Evolutionary conservation across 2,329 filamentous ascomycete genomes (phyloP).

Genomic region (Phyllosticta citrichinensis): DNA sequence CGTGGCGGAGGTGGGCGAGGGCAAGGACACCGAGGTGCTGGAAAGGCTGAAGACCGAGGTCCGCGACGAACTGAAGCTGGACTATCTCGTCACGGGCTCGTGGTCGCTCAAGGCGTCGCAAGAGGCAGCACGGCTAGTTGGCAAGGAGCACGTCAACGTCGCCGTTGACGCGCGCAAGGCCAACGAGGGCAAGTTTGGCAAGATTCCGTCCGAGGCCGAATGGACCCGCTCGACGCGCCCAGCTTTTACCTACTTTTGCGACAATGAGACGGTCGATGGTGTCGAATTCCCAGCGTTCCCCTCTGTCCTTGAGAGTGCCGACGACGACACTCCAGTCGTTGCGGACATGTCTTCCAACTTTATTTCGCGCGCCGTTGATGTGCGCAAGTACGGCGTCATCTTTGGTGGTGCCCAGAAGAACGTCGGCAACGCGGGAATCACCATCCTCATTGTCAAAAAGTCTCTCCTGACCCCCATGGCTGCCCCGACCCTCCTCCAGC

Average conservation of each 20-base stretch:
- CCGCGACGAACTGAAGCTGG: slow-evolving; percentile 62
- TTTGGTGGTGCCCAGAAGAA: slow-evolving; percentile 96
- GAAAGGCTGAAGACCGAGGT: slow-evolving; percentile 55
- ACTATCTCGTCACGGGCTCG: slow-evolving; percentile 83
- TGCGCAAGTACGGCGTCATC: slow-evolving; percentile 70
- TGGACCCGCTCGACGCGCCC: slow-evolving; percentile 60
- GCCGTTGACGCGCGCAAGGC: slow-evolving; percentile 53
- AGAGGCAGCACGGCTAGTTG: slow-evolving; percentile 70
- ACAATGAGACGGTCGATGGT: slow-evolving; percentile 90
- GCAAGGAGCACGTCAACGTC: slow-evolving; percentile 70
- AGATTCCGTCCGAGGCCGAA: slow-evolving; percentile 63
- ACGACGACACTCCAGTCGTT: slow-evolving; percentile 62
- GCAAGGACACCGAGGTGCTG: slow-evolving; percentile 39
- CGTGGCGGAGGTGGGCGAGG: slow-evolving; percentile 42
- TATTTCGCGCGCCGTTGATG: slow-evolving; percentile 66
- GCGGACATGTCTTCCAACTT: slow-evolving; percentile 96
- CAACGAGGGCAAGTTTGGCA: slow-evolving; percentile 76
- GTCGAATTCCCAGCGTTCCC: slow-evolving; percentile 79
- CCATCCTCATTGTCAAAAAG: slow-evolving; percentile 77
- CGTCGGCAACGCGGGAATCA: slow-evolving; percentile 74
- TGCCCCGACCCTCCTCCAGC: slow-evolving; percentile 57
- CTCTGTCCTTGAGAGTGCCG: slow-evolving; percentile 51
- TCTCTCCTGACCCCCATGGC: slow-evolving; percentile 59
- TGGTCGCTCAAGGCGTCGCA: slow-evolving; percentile 86
- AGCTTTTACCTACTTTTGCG: slow-evolving; percentile 80